A percentile compares a stretch with the other conserved stretches of the same genome.
Conservation (phyloP, 2,329 filamentous ascomycete genomes). For the Akanthomyces uredinophilus region DNA sequence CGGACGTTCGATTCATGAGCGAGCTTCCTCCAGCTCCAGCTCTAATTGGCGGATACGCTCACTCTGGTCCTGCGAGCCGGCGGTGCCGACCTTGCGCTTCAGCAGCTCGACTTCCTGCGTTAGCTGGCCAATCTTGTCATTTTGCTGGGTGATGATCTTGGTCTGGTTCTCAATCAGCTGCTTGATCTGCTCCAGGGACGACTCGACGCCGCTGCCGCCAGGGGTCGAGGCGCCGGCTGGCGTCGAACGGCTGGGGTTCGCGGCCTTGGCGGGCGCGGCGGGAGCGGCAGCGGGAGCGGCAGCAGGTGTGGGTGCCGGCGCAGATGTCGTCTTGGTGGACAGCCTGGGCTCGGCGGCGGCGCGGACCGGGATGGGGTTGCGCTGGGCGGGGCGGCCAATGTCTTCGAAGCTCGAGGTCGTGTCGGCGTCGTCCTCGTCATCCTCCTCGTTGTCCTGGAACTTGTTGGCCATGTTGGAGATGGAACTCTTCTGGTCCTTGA, state of each 20-base stretch:
- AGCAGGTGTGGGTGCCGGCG: constrained; percentile 18
- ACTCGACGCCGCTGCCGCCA: constrained; percentile 43
- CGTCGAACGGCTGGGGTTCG: constrained; percentile 29
- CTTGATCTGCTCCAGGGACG: constrained; percentile 72
- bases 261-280: constrained; percentile 19
- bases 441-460: constrained; percentile 68
- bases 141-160: constrained; percentile 71
- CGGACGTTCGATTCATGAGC: constrained; percentile 38
- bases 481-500: constrained; percentile 81
- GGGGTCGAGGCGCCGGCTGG: constrained; percentile 25
- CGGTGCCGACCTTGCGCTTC: constrained; percentile 66
- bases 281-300: constrained; percentile 16
- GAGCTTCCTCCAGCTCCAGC: constrained; percentile 59
- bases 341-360: constrained; percentile 35
- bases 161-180: constrained; percentile 70
- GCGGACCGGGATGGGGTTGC: constrained; percentile 37
- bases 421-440: constrained; percentile 52
- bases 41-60: constrained; percentile 64
- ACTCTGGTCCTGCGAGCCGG: constrained; percentile 54
- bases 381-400: constrained; percentile 67
- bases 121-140: constrained; percentile 65
- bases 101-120: constrained; percentile 72
- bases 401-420: constrained; percentile 84
- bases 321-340: constrained; percentile 18
- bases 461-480: constrained; percentile 81